Conservation (phyloP, 2,329 filamentous ascomycete genomes). For the Amylocarpus encephaloides region DNA sequence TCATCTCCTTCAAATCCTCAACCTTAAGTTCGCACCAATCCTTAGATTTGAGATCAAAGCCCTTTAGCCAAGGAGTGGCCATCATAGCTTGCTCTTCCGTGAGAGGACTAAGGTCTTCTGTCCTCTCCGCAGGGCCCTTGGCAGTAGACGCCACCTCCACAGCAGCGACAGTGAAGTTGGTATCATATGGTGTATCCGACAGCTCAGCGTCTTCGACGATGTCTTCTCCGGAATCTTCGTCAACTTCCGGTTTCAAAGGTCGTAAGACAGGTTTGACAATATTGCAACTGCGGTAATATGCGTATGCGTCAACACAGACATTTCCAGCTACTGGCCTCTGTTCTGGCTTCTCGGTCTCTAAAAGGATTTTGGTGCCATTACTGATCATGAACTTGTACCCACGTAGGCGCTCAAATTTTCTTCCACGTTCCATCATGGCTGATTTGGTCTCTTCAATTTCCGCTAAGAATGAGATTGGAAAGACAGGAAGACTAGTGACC, state of each 20-base stretch:
- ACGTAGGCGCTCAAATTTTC: slow-evolving; percentile 1
- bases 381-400: not conserved
- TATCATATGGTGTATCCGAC: not conserved
- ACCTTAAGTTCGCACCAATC: slow-evolving; percentile 9
- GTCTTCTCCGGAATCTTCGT: not conserved
- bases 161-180: not conserved
- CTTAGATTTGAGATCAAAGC: slow-evolving; percentile 10
- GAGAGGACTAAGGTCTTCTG: slow-evolving; percentile 23
- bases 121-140: not conserved
- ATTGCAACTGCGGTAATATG: slow-evolving; percentile 7
- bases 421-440: slow-evolving; percentile 1
- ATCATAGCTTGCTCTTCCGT: slow-evolving; percentile 37
- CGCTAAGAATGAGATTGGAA: not conserved
- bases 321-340: slow-evolving; percentile 4
- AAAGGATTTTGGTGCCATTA: not conserved
- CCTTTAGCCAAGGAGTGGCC: slow-evolving; percentile 29
- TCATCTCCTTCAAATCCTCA: slow-evolving; percentile 11
- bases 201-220: not conserved
- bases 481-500: not conserved
- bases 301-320: slow-evolving; percentile 7
- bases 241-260: not conserved
- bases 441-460: not conserved
- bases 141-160: slow-evolving; percentile 2
- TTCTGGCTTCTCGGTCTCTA: not conserved
- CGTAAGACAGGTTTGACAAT: slow-evolving; percentile 4